These are phyloP conservation scores for Dianthus caryophyllus DNA, from an alignment of 148 eudicot genomes.

Conservation along the genomic window DNA sequence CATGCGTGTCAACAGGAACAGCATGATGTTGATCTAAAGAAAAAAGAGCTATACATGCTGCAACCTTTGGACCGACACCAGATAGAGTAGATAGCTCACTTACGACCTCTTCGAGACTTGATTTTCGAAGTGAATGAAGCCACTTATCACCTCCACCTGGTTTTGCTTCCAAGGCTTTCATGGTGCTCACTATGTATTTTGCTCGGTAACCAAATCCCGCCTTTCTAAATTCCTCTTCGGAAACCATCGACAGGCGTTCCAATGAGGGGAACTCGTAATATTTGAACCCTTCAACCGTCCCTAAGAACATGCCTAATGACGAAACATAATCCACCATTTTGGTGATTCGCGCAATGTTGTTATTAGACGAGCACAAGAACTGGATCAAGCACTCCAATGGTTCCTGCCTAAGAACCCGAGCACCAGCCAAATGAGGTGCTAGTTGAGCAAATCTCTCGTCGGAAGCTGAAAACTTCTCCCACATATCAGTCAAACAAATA, in stretches of 20 bases:
- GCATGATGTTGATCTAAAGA: conserved; percentile 96
- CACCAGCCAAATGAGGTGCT: conserved; percentile 61
- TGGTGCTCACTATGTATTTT: conserved; percentile 72
- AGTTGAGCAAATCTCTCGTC: conserved; percentile 67
- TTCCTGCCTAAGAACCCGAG: conserved; percentile 88
- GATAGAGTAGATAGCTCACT: conserved; percentile 63
- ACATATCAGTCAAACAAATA: conserved; percentile 55
- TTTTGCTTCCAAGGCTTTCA: conserved; percentile 61
- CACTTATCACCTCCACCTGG: conserved; percentile 79
- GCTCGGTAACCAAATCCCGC: conserved; percentile 98
- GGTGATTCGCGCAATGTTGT: conserved; percentile 79
- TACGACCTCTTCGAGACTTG: conserved; percentile 59
- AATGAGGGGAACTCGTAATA: conserved; percentile 62
- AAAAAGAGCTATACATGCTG: conserved; percentile 93
- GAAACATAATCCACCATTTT: conserved; percentile 83
- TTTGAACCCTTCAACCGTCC: conserved; percentile 59
- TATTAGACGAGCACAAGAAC: conserved; percentile 83
- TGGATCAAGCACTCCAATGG: conserved; percentile 86
- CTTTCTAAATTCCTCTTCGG: conserved; percentile 67
- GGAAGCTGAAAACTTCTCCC: conserved; percentile 54
- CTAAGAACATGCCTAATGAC: conserved; percentile 52
- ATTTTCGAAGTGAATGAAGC: conserved; percentile 75
- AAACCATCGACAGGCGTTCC: conserved; percentile 51
- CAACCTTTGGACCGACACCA: conserved; percentile 98
- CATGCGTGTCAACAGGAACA: conserved; percentile 96